Evolutionary conservation across 352 stramenopile species (phyloP).

Genomic region (Blastocystis hominis): DNA sequence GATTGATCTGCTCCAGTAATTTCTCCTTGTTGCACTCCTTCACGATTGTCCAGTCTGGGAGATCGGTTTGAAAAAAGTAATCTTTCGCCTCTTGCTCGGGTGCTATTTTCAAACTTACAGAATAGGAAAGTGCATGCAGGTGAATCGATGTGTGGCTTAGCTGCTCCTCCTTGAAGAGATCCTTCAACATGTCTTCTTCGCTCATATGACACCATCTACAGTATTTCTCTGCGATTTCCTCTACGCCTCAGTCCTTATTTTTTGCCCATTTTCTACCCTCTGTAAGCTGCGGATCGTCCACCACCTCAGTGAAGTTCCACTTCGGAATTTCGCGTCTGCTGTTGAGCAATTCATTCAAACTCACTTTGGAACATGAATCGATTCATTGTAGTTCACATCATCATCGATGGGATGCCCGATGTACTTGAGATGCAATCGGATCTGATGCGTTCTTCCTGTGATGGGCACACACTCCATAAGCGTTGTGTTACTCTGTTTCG

Average conservation of each 20-base stretch:
- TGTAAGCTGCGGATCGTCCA: background rate
- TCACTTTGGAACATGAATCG: conserved; percentile 19
- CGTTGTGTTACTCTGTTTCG: background rate
- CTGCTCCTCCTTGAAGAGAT: conserved; percentile 49
- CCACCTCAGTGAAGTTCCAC: background rate
- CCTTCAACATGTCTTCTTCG: conserved; percentile 28
- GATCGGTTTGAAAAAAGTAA: conserved; percentile 19
- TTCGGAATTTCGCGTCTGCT: background rate
- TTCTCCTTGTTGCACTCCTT: background rate
- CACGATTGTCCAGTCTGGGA: background rate
- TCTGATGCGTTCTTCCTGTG: conserved; percentile 53
- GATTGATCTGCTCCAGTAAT: background rate
- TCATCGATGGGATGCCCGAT: conserved; percentile 43
- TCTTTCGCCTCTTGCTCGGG: background rate
- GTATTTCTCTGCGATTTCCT: conserved; percentile 25
- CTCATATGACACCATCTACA: conserved; percentile 36
- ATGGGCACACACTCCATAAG: conserved; percentile 52
- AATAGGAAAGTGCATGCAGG: conserved; percentile 23
- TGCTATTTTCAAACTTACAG: background rate
- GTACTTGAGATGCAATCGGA: conserved; percentile 50
- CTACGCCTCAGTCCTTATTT: background rate
- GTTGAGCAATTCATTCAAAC: background rate
- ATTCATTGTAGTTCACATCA: conserved; percentile 53
- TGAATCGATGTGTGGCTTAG: conserved; percentile 9
- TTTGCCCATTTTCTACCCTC: background rate